These are phyloP conservation scores for Macrocybe gigantea DNA, from an alignment of 768 basidiomycete species.

Conservation along the genomic window DNA sequence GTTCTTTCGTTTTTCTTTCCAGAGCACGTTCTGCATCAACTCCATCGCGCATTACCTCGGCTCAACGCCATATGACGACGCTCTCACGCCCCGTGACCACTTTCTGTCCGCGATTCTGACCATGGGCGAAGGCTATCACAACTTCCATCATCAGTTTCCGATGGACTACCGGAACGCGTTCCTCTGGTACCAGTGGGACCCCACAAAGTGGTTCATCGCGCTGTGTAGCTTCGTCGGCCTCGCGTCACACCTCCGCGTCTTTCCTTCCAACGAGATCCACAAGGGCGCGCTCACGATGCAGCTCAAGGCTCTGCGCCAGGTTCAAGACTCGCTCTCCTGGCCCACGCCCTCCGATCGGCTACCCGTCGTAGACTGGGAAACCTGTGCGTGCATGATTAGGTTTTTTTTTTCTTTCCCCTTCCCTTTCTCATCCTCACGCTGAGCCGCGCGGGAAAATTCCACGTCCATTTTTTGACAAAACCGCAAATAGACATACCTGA, in stretches of 20 bases:
- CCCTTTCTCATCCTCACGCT: not conserved
- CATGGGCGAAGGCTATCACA: constrained; percentile 87
- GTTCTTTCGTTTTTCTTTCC: not conserved
- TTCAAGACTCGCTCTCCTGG: constrained; percentile 63
- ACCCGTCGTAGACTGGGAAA: constrained; percentile 78
- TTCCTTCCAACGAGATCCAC: constrained; percentile 84
- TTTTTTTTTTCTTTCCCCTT: not conserved
- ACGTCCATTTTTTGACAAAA: not conserved
- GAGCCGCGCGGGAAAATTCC: too few relatives aligned
- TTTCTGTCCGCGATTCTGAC: constrained; percentile 78
- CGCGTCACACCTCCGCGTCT: constrained; percentile 76
- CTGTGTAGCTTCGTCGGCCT: constrained; percentile 55
- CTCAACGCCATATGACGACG: constrained; percentile 77
- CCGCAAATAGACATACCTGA: not conserved
- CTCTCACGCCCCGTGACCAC: constrained; percentile 70
- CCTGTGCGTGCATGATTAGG: constrained; percentile 41
- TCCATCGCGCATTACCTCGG: constrained; percentile 86
- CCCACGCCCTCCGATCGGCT: constrained; percentile 51
- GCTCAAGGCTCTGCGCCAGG: constrained; percentile 61
- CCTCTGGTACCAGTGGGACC: constrained; percentile 83
- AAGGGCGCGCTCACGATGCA: constrained; percentile 83
- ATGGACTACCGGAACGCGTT: constrained; percentile 82
- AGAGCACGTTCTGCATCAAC: constrained; percentile 88
- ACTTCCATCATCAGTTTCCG: constrained; percentile 88
- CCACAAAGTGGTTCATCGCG: constrained; percentile 94